These are phyloP conservation scores for Pythium biforme DNA, from an alignment of 352 stramenopile species.

Conservation along the genomic window DNA sequence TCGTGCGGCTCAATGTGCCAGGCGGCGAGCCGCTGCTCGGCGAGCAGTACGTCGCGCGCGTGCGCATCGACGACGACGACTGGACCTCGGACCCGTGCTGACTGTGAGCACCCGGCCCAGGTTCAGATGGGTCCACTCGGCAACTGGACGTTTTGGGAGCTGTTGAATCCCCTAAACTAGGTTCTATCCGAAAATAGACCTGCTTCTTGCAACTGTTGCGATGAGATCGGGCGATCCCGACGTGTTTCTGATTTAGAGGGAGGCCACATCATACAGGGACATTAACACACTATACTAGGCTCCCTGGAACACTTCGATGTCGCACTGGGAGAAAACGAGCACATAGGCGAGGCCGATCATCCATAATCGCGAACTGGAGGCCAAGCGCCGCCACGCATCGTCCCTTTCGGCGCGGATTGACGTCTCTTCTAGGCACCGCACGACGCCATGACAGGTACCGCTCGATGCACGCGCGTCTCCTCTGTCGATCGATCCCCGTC, in stretches of 20 bases:
- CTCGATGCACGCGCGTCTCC: constrained; percentile 17
- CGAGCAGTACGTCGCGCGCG: constrained; percentile 83
- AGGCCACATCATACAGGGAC: no score
- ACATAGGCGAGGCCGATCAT: no score
- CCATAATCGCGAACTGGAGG: neutral
- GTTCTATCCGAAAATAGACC: neutral
- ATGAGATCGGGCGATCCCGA: no score
- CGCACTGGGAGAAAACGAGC: neutral
- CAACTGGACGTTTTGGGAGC: constrained; percentile 35
- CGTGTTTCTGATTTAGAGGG: no score
- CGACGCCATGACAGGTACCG: constrained; percentile 21
- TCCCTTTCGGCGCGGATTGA: neutral
- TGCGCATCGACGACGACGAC: constrained; percentile 95
- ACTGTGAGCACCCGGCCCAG: neutral
- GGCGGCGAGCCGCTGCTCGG: constrained; percentile 88
- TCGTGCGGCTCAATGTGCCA: constrained; percentile 90
- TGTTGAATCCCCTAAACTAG: neutral
- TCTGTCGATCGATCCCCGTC: neutral
- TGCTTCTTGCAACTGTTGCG: no score
- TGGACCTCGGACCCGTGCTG: constrained; percentile 62
- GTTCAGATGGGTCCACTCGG: neutral
- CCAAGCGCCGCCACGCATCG: neutral
- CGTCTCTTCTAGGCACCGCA: neutral
- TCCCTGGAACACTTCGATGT: constrained; percentile 20
- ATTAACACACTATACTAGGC: neutral